phyloP scores from a whole-genome alignment of 352 stramenopile species.

The Nothophytophthora sp. region DNA sequence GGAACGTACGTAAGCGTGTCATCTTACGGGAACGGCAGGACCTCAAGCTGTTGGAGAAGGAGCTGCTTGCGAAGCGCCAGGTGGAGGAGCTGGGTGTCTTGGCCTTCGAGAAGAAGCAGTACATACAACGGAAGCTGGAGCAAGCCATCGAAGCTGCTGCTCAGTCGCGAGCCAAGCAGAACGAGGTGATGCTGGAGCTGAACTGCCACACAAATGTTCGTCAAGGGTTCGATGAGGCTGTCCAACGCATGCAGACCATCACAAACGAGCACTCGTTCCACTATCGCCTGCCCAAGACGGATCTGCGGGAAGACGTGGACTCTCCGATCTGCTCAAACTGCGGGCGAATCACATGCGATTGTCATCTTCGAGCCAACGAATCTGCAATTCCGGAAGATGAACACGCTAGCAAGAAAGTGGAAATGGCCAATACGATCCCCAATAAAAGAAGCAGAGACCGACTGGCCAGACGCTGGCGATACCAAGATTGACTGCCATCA shows the following conservation, averaged over 20 bases:
- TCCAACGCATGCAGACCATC: slow-evolving; percentile 54
- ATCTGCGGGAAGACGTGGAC: slow-evolving; percentile 46
- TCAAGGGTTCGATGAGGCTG: slow-evolving; percentile 46
- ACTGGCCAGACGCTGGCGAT: slow-evolving; percentile 32
- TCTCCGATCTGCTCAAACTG: slow-evolving; percentile 49
- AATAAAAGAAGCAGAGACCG: slow-evolving; percentile 29
- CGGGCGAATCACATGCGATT: slow-evolving; percentile 60
- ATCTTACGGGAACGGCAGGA: slow-evolving; percentile 48
- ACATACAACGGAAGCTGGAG: slow-evolving; percentile 46
- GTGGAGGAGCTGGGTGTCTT: slow-evolving; percentile 57
- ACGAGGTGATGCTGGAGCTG: slow-evolving; percentile 41
- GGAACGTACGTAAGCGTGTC: slow-evolving; percentile 58
- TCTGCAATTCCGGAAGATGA: not conserved
- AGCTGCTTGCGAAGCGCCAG: slow-evolving; percentile 39
- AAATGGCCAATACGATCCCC: slow-evolving; percentile 9
- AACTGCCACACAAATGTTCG: slow-evolving; percentile 44
- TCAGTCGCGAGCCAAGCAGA: slow-evolving; percentile 41
- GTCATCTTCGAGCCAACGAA: slow-evolving; percentile 22
- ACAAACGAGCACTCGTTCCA: slow-evolving; percentile 56
- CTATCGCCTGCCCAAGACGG: slow-evolving; percentile 58
- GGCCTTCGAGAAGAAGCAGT: slow-evolving; percentile 55
- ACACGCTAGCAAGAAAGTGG: slow-evolving; percentile 6
- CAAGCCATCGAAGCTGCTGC: slow-evolving; percentile 46
- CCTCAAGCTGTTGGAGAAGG: slow-evolving; percentile 27
- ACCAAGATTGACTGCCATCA: slow-evolving; percentile 31